Evolutionary conservation across 441 rosid genomes (phyloP).

Genomic region (Jatropha podagrica): DNA sequence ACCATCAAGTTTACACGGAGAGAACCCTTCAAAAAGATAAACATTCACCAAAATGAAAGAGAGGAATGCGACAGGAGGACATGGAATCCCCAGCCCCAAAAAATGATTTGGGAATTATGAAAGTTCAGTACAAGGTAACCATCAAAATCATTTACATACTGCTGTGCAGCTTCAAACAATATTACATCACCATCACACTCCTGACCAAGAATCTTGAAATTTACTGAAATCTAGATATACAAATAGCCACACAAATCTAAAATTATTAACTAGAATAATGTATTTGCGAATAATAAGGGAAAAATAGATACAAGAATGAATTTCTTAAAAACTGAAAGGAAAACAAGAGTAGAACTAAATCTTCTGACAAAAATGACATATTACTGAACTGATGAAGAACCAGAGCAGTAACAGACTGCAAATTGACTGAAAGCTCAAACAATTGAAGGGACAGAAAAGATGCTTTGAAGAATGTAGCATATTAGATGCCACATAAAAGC

Average conservation of each 20-base stretch:
- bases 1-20: neutral
- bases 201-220: neutral
- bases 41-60: neutral
- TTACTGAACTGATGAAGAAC: conserved; percentile 19
- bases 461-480: conserved; percentile 48
- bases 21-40: neutral
- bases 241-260: neutral
- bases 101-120: neutral
- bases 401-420: conserved; percentile 24
- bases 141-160: neutral
- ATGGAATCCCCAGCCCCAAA: neutral
- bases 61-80: neutral
- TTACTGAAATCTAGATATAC: neutral
- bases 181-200: neutral
- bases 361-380: neutral
- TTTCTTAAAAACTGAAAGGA: conserved; percentile 1
- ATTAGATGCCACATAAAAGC: conserved; percentile 57
- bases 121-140: neutral
- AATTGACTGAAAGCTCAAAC: conserved; percentile 32
- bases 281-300: neutral
- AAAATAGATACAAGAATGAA: conserved; percentile 1
- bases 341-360: conserved; percentile 1
- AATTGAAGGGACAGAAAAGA: conserved; percentile 36
- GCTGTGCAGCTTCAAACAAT: neutral
- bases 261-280: neutral